phyloP scores from a whole-genome alignment of 805 yeast genomes.

The Kazachstania martiniae region DNA sequence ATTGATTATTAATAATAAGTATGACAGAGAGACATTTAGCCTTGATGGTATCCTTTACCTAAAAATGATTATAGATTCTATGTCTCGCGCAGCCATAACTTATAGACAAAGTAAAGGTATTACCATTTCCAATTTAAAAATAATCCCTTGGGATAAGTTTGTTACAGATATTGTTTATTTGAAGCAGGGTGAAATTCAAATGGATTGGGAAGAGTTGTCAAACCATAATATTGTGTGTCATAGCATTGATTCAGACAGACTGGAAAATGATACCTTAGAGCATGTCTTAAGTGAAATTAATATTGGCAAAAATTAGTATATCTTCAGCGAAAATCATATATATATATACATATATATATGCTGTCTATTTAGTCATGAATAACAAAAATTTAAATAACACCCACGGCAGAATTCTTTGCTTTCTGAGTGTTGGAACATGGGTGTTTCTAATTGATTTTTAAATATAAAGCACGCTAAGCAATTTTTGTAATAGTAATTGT shows the following conservation, averaged over 20 bases:
- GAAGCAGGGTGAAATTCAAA: conserved; percentile 38
- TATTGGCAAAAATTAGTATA: no score
- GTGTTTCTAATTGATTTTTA: conserved; percentile 40
- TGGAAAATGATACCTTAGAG: conserved; percentile 17
- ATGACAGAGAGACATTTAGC: conserved; percentile 72
- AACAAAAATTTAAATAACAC: conserved; percentile 34
- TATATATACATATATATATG: background rate
- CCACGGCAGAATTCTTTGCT: conserved; percentile 20
- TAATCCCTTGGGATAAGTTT: conserved; percentile 33
- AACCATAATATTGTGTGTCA: conserved; percentile 38
- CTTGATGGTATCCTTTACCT: conserved; percentile 53
- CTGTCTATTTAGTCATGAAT: conserved; percentile 5
- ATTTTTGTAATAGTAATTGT: conserved; percentile 30
- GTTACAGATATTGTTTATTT: conserved; percentile 57
- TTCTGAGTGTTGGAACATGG: background rate
- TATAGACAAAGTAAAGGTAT: conserved; percentile 16
- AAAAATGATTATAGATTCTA: conserved; percentile 34
- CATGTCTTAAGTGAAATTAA: conserved; percentile 1
- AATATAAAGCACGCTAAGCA: conserved; percentile 51
- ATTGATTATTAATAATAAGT: conserved; percentile 58
- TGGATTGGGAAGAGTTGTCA: conserved; percentile 33
- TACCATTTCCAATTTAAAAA: background rate
- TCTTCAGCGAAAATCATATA: background rate
- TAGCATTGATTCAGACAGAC: conserved; percentile 15
- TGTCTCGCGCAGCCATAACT: conserved; percentile 15